Base-by-base conservation (phyloP, 768 basidiomycete genomes). In the Pleurotus sapidus region DNA sequence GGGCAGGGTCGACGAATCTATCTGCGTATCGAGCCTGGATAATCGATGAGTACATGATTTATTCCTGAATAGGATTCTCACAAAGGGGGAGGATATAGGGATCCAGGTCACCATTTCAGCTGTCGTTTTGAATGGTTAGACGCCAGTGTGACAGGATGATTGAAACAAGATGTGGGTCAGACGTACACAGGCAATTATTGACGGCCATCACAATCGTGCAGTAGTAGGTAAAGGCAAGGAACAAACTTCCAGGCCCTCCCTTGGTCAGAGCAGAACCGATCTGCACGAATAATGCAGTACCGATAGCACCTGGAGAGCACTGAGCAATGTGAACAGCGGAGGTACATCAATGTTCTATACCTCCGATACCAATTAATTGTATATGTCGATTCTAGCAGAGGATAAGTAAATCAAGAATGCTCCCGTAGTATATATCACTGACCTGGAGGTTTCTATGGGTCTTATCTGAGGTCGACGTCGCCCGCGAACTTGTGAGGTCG, bases 21-120 rank as follows among this genome's bases (percentile, higher is more conserved):
- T 82, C 79, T 42, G 81, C 82, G 65, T 80, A 90, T 59, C 87
- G 84, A 24, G 82, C 74, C 78, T 79, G 14, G 14, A 57, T 45
- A 39, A 47, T 20, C 49, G 12, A 45, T 27, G 5, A 51, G 17
- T 48, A 46, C 1, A 38, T 37, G 24, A 3, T 9, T 34, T 34
- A 34, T 1, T 9, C 30, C 9, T 34, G 8, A 34, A 34, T 9
- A 34, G 30, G 30, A 34, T 34, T 66, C 77, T 40, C 58, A 88
- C 84, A 67, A 90, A 91, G 4, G 88, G 85, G 4, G 90, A 89
- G 5, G 88, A 83, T 61, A 91, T 84, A 4, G 90, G 90, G 4
- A 89, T 88, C 73, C 84, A 86, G n/a, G 86, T 82, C 27, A 89
- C 88, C 89, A 91, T 91, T 70, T 93, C 90, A 38, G 87, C 90